Percentiles rank a stretch among this genome's conserved stretches.
phyloP scores from a whole-genome alignment of 208 protist species.

The Leishmania aethiopica region DNA sequence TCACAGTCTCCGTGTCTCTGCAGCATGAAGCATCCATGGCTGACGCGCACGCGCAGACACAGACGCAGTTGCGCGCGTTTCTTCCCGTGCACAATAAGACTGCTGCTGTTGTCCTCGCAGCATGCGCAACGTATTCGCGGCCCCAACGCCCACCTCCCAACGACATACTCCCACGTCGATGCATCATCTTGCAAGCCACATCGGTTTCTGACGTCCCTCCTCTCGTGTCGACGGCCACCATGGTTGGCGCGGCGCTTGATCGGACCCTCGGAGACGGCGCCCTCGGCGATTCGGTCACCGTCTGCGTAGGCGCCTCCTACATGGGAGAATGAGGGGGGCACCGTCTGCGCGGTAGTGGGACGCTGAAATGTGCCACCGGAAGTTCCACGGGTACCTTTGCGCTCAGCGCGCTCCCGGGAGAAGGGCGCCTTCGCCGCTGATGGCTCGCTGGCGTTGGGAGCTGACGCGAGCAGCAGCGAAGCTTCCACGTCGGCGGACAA shows the following conservation, averaged over 20 bases:
- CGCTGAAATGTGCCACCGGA: conserved; percentile 3
- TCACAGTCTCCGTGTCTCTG: neutral
- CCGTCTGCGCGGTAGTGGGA: conserved; percentile 8
- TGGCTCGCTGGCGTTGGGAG: neutral
- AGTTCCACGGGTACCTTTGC: conserved; percentile 34
- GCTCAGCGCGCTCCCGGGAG: conserved; percentile 29
- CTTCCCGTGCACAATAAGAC: no score
- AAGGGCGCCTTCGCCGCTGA: conserved; percentile 27
- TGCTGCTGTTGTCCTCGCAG: no score
- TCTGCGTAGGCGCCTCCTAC: conserved; percentile 27
- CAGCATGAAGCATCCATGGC: neutral
- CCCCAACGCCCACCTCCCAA: no score
- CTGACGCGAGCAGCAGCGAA: neutral
- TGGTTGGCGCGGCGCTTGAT: neutral
- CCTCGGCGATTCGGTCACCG: conserved; percentile 14
- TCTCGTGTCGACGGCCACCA: conserved; percentile 6
- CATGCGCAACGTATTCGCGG: no score
- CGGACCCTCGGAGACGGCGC: conserved; percentile 11
- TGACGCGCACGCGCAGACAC: neutral
- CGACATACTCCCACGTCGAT: neutral
- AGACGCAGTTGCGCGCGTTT: no score
- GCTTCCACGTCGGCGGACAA: neutral
- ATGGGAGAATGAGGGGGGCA: conserved; percentile 8
- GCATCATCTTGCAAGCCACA: neutral
- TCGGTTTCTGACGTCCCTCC: neutral